Percentiles rank a stretch among this genome's conserved stretches.
phyloP scores from a whole-genome alignment of 495 filamentous ascomycete species.

The Aspergillus homomorphus region DNA sequence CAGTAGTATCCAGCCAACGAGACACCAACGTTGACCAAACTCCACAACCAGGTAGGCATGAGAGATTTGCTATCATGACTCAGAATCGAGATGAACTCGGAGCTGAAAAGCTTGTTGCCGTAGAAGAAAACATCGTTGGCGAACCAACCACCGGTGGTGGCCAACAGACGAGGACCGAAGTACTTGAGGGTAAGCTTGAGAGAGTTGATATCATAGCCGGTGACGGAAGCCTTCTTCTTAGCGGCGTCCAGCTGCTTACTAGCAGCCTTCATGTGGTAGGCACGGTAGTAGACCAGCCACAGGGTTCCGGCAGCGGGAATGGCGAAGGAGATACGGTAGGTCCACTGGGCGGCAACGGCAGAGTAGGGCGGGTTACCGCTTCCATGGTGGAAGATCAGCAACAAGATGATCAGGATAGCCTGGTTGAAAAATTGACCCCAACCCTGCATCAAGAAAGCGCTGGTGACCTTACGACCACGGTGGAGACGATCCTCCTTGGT shows the following conservation, averaged over 20 bases:
- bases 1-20: slow-evolving; percentile 81
- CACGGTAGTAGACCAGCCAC: slow-evolving; percentile 88
- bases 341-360: slow-evolving; percentile 68
- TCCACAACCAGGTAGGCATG: slow-evolving; percentile 86
- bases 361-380: slow-evolving; percentile 71
- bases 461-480: slow-evolving; percentile 87
- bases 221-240: slow-evolving; percentile 82
- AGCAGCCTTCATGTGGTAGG: slow-evolving; percentile 78
- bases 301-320: slow-evolving; percentile 81
- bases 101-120: slow-evolving; percentile 95
- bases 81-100: slow-evolving; percentile 76
- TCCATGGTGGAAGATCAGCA: slow-evolving; percentile 77
- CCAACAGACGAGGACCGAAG: slow-evolving; percentile 81
- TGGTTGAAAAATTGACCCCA: slow-evolving; percentile 96
- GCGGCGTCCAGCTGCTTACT: slow-evolving; percentile 69
- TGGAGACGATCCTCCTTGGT: slow-evolving; percentile 87
- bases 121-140: slow-evolving; percentile 96
- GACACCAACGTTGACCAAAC: slow-evolving; percentile 79
- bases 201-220: slow-evolving; percentile 82
- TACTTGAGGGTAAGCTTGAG: slow-evolving; percentile 68
- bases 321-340: slow-evolving; percentile 82
- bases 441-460: slow-evolving; percentile 93
- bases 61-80: slow-evolving; percentile 59
- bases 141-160: slow-evolving; percentile 82
- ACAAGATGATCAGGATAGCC: slow-evolving; percentile 72